Evolutionary conservation across 108 stramenopile genomes (phyloP).

Genomic region (Aurantiochytrium sp.): DNA sequence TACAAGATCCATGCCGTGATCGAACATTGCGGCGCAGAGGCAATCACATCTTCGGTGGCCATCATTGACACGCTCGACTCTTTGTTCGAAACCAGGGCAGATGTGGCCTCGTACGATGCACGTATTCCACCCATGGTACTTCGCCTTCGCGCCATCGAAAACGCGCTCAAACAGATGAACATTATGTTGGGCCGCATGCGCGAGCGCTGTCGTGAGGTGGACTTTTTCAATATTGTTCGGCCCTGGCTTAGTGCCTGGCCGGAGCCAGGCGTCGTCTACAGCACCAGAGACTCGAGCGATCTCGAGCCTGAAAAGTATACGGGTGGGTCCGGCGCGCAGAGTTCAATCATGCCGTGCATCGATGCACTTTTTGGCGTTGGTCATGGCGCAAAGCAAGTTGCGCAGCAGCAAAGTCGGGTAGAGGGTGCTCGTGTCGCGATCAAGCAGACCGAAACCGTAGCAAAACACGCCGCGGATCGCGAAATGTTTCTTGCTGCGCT

Average conservation of each 20-base stretch:
- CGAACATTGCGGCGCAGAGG: not conserved
- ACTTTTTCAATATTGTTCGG: not conserved
- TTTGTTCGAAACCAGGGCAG: not conserved
- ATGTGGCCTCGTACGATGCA: not conserved
- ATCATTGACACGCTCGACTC: not conserved
- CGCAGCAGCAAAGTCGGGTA: not conserved
- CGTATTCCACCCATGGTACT: not conserved
- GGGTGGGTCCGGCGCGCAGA: slow-evolving; percentile 10
- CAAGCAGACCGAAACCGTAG: not conserved
- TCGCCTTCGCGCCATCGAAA: not conserved
- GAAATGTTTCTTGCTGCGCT: not conserved
- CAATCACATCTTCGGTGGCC: not conserved
- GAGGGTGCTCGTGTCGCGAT: not conserved
- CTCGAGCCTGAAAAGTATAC: not conserved
- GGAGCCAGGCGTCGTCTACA: not conserved
- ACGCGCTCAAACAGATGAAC: not conserved
- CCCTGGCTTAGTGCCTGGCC: not conserved
- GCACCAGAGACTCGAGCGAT: not conserved
- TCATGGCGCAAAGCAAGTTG: not conserved
- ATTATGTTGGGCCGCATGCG: not conserved
- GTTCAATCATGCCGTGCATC: not conserved
- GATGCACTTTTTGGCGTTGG: not conserved
- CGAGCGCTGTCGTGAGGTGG: not conserved
- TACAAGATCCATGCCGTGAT: slow-evolving; percentile 15
- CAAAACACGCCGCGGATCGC: not conserved